Percentiles rank a stretch among this genome's conserved stretches.
phyloP scores from a whole-genome alignment of 371 early-diverging fungal genomes.

The Rhizopus microsporus region DNA sequence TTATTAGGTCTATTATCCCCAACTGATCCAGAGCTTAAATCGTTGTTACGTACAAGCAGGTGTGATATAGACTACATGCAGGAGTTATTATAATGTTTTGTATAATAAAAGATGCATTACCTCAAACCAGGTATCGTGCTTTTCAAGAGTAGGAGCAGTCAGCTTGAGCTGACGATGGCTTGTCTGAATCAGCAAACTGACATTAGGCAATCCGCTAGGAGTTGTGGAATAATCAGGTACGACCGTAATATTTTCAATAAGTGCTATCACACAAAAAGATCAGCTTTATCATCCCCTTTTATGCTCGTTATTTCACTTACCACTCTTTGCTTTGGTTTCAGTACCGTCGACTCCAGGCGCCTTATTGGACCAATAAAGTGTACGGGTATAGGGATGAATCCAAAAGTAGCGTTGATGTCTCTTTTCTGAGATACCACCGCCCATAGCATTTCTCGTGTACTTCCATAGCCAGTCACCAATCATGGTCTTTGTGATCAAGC shows the following conservation, averaged over 20 bases:
- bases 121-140: conserved; percentile 70
- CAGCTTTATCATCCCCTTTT: neutral
- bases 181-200: conserved; percentile 69
- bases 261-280: conserved; percentile 34
- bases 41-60: conserved; percentile 25
- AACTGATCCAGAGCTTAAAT: conserved; percentile 6
- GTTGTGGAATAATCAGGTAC: conserved; percentile 31
- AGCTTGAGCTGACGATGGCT: conserved; percentile 67
- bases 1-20: conserved; percentile 2
- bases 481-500: conserved; percentile 77
- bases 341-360: conserved; percentile 77
- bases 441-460: conserved; percentile 59
- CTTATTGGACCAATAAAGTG: conserved; percentile 69
- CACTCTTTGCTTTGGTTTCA: conserved; percentile 58
- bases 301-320: conserved; percentile 25
- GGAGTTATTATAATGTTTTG: neutral
- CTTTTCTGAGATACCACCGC: conserved; percentile 57
- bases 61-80: conserved; percentile 33
- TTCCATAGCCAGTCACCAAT: conserved; percentile 74
- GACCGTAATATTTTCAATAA: conserved; percentile 59
- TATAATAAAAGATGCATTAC: conserved; percentile 14
- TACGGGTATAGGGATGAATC: conserved; percentile 76
- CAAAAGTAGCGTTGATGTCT: conserved; percentile 72
- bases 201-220: conserved; percentile 48
- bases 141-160: conserved; percentile 64